Evolutionary conservation across 768 basidiomycete genomes (phyloP).

Genomic region (Flagelloscypha sp.): DNA sequence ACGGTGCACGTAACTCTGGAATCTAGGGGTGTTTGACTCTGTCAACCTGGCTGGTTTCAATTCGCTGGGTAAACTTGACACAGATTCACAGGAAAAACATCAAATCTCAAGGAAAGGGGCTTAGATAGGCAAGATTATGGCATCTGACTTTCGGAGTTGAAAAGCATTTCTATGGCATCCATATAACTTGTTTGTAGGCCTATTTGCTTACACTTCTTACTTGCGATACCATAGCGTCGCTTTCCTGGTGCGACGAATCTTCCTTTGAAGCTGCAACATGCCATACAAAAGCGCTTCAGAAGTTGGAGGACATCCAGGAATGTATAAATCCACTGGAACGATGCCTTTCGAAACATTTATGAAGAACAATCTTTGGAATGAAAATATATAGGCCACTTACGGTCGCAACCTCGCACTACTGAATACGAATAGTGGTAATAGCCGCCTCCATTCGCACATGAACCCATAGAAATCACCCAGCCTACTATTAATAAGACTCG

Average conservation of each 20-base stretch:
- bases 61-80: no score
- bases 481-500: constrained; percentile 31
- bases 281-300: constrained; percentile 97
- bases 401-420: constrained; percentile 96
- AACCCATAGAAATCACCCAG: constrained; percentile 99
- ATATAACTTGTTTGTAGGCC: no score
- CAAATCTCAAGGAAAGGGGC: no score
- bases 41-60: no score
- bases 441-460: constrained; percentile 96
- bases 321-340: constrained; percentile 97
- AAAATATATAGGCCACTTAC: constrained; percentile 35
- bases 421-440: constrained; percentile 99
- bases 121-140: no score
- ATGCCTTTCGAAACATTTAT: constrained; percentile 49
- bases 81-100: no score
- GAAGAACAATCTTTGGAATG: neutral
- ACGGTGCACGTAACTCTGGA: no score
- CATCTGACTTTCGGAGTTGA: no score
- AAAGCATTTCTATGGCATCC: no score
- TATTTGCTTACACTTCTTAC: no score
- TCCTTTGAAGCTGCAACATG: constrained; percentile 93
- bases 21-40: no score
- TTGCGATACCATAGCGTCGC: constrained; percentile 87
- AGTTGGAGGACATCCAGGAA: constrained; percentile 89
- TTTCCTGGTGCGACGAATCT: constrained; percentile 87